A percentile compares a stretch with the other conserved stretches of the same genome.
These are phyloP conservation scores for Zygoascus flipseniorum DNA, from an alignment of 805 yeast species.

Conservation along the genomic window DNA sequence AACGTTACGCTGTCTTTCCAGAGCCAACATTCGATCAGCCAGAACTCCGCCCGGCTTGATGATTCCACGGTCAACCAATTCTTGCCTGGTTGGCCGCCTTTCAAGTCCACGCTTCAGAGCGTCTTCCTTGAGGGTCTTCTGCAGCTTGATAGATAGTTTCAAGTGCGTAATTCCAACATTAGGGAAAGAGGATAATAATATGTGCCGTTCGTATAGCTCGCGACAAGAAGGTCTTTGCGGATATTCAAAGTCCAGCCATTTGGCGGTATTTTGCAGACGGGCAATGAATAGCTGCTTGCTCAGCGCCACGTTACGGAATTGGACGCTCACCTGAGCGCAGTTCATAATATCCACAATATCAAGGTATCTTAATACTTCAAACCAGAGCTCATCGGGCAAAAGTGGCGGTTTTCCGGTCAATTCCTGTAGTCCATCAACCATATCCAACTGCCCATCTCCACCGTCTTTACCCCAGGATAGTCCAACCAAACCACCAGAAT, in stretches of 20 bases:
- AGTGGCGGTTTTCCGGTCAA: not conserved
- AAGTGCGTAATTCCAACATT: slow-evolving; percentile 12
- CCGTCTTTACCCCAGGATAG: not conserved
- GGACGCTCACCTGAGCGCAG: slow-evolving; percentile 15
- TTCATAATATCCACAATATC: slow-evolving; percentile 23
- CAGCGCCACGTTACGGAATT: slow-evolving; percentile 16
- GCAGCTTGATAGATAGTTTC: slow-evolving; percentile 13
- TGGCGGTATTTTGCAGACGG: slow-evolving; percentile 15
- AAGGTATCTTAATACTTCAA: slow-evolving; percentile 15
- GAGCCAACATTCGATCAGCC: slow-evolving; percentile 11
- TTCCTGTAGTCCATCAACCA: not conserved
- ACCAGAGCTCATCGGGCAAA: slow-evolving; percentile 21
- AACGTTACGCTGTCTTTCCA: slow-evolving; percentile 20
- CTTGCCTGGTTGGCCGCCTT: slow-evolving; percentile 18
- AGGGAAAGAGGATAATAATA: slow-evolving; percentile 17
- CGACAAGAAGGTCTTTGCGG: slow-evolving; percentile 16
- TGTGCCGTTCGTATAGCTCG: slow-evolving; percentile 20
- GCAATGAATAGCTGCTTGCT: slow-evolving; percentile 17
- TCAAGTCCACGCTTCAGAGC: slow-evolving; percentile 18
- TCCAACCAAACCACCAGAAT: not conserved
- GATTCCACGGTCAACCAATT: slow-evolving; percentile 22
- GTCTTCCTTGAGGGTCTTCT: slow-evolving; percentile 15
- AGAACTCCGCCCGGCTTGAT: slow-evolving; percentile 14
- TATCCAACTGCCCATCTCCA: not conserved
- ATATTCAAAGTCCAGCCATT: slow-evolving; percentile 13